Evolutionary conservation across 2,329 filamentous ascomycete genomes (phyloP).

Genomic region (Fonsecaea multimorphosa): DNA sequence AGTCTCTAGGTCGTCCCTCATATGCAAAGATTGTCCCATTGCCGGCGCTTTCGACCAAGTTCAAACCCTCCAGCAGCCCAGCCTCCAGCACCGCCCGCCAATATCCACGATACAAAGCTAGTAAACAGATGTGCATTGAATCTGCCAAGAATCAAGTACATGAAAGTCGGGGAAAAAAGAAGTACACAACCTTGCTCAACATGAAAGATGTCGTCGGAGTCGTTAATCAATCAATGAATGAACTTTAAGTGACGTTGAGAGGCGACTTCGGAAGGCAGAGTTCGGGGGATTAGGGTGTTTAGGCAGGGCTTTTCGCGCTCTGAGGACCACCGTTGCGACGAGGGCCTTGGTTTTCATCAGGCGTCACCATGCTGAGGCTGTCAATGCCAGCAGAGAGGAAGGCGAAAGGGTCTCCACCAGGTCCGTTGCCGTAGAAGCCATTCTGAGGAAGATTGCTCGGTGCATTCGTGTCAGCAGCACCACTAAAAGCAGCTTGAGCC

Average conservation of each 20-base stretch:
- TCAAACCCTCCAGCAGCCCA: constrained; percentile 28
- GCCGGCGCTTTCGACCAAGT: constrained; percentile 23
- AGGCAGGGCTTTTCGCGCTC: constrained; percentile 52
- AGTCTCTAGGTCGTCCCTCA: constrained; percentile 37
- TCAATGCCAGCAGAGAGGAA: constrained; percentile 68
- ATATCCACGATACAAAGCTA: constrained; percentile 38
- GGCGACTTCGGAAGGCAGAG: constrained; percentile 16
- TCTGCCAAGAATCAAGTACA: constrained; percentile 33
- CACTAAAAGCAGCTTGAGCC: constrained; percentile 92
- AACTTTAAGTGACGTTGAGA: constrained; percentile 29
- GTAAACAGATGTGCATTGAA: constrained; percentile 37
- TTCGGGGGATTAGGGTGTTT: constrained; percentile 15
- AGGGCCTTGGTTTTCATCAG: constrained; percentile 47
- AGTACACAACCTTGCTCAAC: constrained; percentile 36
- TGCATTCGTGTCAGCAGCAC: constrained; percentile 75
- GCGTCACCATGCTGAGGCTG: constrained; percentile 60
- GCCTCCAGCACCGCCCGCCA: constrained; percentile 38
- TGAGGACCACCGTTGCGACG: constrained; percentile 54
- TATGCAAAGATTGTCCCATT: constrained; percentile 38
- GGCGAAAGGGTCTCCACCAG: constrained; percentile 66
- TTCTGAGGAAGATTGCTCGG: constrained; percentile 77
- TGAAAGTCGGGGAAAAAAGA: constrained; percentile 23
- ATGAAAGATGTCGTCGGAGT: constrained; percentile 37
- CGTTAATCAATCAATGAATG: constrained; percentile 30
- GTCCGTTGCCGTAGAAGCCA: constrained; percentile 68